Base-by-base conservation (phyloP, 805 yeast species). In the Pichia heedii region DNA sequence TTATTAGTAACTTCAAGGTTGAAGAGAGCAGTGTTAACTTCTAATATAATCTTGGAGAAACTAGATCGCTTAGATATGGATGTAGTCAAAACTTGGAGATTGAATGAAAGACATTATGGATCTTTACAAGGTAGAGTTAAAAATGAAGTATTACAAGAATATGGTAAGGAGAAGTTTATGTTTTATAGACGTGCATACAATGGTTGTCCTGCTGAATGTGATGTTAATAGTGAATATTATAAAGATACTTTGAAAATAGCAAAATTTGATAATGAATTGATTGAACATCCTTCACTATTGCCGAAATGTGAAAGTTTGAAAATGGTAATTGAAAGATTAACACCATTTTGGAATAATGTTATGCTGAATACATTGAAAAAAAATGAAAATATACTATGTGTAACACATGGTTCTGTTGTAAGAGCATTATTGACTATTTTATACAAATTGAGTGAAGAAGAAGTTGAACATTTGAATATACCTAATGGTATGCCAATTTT, bases 101-200 rank as follows among this genome's bases (percentile, higher is more conserved):
- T 84, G 55, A 84, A 84, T 63, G 94, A 84, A 62, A 75, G 94
- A 63, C 94, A 84, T 65, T 84, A 84, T 66, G 94, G 94, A 48
- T 76, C 77, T 36, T 72, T 84, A 66, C 93, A 84, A 66, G 94
- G 94, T 40, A 74, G 76, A 56, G 75, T 81, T 51, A 84, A 84
- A 65, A 80, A 79, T 30, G 75, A 75, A 36, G 75, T 85, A 26
- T 65, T 83, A 54, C 66, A 71, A 50, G 66, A 74, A 53, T 80
- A 77, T 59, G 95, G 95, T 35, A 68, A 77, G 54, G 83, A 80
- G 50, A 67, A 82, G 63, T 84, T 80, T 67, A 83, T 80, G 79
- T 75, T 66, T 54, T 80, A 85, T 75, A 77, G 95, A 70, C 73
- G 95, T 63, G 85, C 84, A 8, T 83, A 75, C 55, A 71, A 77